A percentile compares a stretch with the other conserved stretches of the same genome.
Conservation (phyloP, 495 filamentous ascomycete species). For the Aspergillus indologenus region DNA sequence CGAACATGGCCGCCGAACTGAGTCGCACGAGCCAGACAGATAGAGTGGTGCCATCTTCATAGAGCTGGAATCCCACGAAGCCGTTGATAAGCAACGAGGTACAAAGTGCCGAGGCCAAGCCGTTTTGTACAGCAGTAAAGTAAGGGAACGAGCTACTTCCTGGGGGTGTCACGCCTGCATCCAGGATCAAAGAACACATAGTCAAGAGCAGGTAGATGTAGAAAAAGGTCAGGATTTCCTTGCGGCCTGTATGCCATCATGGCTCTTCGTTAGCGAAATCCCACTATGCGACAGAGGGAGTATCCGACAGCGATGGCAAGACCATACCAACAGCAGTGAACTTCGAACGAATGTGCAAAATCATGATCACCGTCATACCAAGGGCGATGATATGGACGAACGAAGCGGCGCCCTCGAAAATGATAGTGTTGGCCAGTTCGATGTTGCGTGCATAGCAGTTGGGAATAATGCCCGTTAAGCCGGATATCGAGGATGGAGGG, state of each 20-base stretch:
- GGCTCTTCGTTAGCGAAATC: constrained; percentile 5
- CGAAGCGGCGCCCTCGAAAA: constrained; percentile 88
- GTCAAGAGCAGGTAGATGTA: constrained; percentile 93
- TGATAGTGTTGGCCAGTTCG: constrained; percentile 95
- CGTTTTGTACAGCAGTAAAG: constrained; percentile 84
- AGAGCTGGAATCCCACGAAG: constrained; percentile 97
- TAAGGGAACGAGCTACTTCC: constrained; percentile 79
- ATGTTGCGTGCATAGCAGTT: constrained; percentile 93
- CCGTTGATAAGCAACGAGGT: constrained; percentile 93
- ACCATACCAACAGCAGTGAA: constrained; percentile 96
- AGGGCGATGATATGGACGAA: constrained; percentile 92
- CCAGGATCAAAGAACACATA: constrained; percentile 82
- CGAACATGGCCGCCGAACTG: constrained; percentile 74
- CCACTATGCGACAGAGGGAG: not conserved
- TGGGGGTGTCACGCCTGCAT: constrained; percentile 88
- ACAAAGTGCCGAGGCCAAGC: constrained; percentile 84
- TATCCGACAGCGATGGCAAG: not conserved
- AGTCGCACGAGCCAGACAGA: constrained; percentile 91
- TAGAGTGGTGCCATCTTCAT: constrained; percentile 94
- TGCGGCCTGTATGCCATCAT: constrained; percentile 62
- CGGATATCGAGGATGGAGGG: constrained; percentile 58
- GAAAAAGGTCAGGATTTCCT: constrained; percentile 97
- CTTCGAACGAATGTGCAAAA: constrained; percentile 92
- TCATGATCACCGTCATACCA: constrained; percentile 93
- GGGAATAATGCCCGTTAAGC: constrained; percentile 75